A percentile compares a stretch with the other conserved stretches of the same genome.
Evolutionary conservation across 2,329 filamentous ascomycete genomes (phyloP).

Genomic region (Cladobotryum protrusum): DNA sequence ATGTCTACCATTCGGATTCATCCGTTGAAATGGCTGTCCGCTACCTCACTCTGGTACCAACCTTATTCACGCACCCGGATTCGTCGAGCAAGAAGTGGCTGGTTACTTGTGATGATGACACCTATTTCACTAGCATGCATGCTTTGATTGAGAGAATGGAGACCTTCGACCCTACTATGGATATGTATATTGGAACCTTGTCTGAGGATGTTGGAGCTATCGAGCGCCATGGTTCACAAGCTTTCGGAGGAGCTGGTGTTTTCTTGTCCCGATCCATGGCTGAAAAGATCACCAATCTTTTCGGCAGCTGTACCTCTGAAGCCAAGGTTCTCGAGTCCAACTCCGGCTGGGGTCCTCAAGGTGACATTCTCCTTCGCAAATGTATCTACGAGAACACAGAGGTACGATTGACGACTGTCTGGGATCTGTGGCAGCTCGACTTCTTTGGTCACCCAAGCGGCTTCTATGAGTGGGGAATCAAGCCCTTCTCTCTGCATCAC

Average conservation of each 20-base stretch:
- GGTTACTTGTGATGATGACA: conserved; percentile 59
- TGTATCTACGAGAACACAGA: conserved; percentile 59
- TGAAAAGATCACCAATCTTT: conserved; percentile 38
- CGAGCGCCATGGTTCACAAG: conserved; percentile 55
- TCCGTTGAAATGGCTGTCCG: conserved; percentile 52
- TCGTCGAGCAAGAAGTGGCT: conserved; percentile 50
- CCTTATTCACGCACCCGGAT: conserved; percentile 46
- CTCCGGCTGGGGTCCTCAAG: conserved; percentile 53
- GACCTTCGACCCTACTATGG: conserved; percentile 44
- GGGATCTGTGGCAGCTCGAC: conserved; percentile 56
- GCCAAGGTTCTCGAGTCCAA: conserved; percentile 49
- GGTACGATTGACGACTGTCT: conserved; percentile 49
- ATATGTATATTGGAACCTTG: conserved; percentile 55
- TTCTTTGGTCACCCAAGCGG: conserved; percentile 54
- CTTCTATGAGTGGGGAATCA: conserved; percentile 57
- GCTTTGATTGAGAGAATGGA: conserved; percentile 44
- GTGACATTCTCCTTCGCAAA: conserved; percentile 55
- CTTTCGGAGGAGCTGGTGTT: conserved; percentile 58
- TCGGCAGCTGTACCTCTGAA: conserved; percentile 39
- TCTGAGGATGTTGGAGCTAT: conserved; percentile 57
- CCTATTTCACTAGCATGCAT: conserved; percentile 57
- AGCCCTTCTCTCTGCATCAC: conserved; percentile 57
- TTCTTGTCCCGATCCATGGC: conserved; percentile 51
- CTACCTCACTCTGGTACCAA: conserved; percentile 50
- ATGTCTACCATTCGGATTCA: conserved; percentile 49